phyloP scores from a whole-genome alignment of 2,329 filamentous ascomycete species.

The Intubia oerlemansii region DNA sequence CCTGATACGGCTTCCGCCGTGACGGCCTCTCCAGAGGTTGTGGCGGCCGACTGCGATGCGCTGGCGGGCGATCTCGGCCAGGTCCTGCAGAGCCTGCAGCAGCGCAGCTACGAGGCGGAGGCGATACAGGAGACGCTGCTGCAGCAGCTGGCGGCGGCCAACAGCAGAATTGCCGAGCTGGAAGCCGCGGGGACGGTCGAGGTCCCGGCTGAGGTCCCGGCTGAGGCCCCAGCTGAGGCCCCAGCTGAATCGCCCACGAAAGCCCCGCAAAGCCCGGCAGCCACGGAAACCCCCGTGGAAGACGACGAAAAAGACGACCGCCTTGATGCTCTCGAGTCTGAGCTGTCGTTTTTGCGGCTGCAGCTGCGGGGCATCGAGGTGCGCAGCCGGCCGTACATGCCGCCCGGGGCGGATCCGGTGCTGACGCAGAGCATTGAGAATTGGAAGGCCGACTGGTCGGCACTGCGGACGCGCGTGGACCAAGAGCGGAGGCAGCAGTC shows the following conservation, averaged over 20 bases:
- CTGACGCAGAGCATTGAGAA: slow-evolving; percentile 35
- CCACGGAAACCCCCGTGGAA: background rate
- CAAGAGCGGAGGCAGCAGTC: slow-evolving; percentile 4
- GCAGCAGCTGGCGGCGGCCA: slow-evolving; percentile 7
- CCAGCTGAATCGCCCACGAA: no score
- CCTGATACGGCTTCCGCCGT: no score
- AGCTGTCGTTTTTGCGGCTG: slow-evolving; percentile 39
- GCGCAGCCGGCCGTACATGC: slow-evolving; percentile 25
- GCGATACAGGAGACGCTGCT: slow-evolving; percentile 28
- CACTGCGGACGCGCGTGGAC: slow-evolving; percentile 12
- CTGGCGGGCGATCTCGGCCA: slow-evolving; percentile 27
- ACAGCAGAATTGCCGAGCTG: slow-evolving; percentile 32
- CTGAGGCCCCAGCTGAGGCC: background rate
- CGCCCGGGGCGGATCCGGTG: slow-evolving; percentile 27
- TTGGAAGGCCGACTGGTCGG: slow-evolving; percentile 39
- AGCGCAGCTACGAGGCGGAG: slow-evolving; percentile 34
- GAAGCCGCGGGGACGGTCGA: no score
- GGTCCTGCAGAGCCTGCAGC: slow-evolving; percentile 27
- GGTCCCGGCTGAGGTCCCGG: no score
- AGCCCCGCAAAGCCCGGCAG: no score
- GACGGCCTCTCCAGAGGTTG: slow-evolving; percentile 9
- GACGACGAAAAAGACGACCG: slow-evolving; percentile 16
- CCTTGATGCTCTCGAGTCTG: slow-evolving; percentile 32
- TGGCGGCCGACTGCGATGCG: slow-evolving; percentile 17
- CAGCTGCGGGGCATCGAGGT: slow-evolving; percentile 41